Conservation (phyloP, 164 flowering plant genomes). For the Warburgia ugandensis region DNA sequence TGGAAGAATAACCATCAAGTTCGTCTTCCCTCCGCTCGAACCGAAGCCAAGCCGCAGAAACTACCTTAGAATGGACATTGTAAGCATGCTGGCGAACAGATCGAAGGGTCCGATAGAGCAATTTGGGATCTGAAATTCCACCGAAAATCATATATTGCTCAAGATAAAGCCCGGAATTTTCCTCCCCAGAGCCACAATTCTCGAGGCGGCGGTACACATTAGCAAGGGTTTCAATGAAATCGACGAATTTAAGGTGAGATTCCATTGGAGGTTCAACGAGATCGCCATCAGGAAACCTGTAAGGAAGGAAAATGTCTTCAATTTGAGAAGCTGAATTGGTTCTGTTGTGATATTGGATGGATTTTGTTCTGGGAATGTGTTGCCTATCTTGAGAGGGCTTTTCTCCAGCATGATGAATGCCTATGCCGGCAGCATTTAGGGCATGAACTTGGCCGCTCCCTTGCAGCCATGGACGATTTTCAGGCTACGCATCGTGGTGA, state of each 20-base stretch:
- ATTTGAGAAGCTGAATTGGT: neutral
- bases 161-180: constrained; percentile 34
- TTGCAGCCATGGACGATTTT: constrained; percentile 48
- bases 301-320: constrained; percentile 30
- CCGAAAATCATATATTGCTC: constrained; percentile 53
- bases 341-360: neutral
- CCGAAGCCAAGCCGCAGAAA: constrained; percentile 69
- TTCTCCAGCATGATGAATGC: constrained; percentile 8
- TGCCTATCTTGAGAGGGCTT: constrained; percentile 9
- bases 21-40: constrained; percentile 82
- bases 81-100: constrained; percentile 53
- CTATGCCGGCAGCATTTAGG: constrained; percentile 14
- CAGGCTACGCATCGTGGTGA: constrained; percentile 32
- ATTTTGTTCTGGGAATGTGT: constrained; percentile 14
- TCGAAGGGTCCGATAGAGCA: constrained; percentile 51
- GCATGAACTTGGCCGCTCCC: constrained; percentile 55
- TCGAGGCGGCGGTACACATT: constrained; percentile 41
- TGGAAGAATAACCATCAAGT: constrained; percentile 32
- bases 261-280: constrained; percentile 65
- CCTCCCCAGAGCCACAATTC: constrained; percentile 21
- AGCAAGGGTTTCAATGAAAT: constrained; percentile 54
- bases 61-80: constrained; percentile 64
- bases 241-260: constrained; percentile 40
- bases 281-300: constrained; percentile 38
- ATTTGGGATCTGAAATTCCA: constrained; percentile 58